Evolutionary conservation across 2,329 filamentous ascomycete genomes (phyloP), one percentile per base, ranked within the genome.

Genomic region (Davidsoniella eucalypti): DNA sequence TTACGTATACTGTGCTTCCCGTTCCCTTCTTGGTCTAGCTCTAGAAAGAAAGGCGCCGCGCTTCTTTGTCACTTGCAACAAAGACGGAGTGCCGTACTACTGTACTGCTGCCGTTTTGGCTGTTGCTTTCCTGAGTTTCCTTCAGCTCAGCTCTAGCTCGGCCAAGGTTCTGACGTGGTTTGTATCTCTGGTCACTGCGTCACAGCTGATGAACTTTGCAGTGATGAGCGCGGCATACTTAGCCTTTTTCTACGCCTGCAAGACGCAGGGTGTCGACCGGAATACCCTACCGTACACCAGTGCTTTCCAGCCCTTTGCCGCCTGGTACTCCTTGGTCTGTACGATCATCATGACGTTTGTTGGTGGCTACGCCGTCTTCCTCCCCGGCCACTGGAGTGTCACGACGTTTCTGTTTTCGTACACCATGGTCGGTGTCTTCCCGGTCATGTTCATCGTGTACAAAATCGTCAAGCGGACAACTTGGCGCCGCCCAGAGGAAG

Each of bases 401-500:
- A 72, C 80, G 5, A 77, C 74, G 5, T 92, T 90, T 61, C 63
- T 90, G 25, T 86, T 87, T 62, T 82, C 78, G 63, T 88, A 88
- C 62, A 77, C 79, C 45, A 86, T 85, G 71, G 74, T 88, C 47
- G 74, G 73, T 4, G 64, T 87, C 2, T 86, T 84, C 59, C 83
- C 82, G 0, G 56, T 79, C 0, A 65, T 90, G 2, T 88, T 76
- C 60, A 40, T 81, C 2, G 76, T 74, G 5, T 90, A 82, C 79
- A 92, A 90, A 62, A 26, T 84, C 5, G 56, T 78, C 52, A 78
- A 83, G 61, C 73, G 69, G 59, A 84, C 82, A 0, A 75, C 69
- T 49, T 70, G 47, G 47, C 18, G 21, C 14, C 33, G 36, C 2
- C 70, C 67, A 52, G 63, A 72, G 12, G 74, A 84, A 48, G 73